Base-by-base conservation (phyloP, 2,329 filamentous ascomycete species). In the Cladorrhinum sp. region DNA sequence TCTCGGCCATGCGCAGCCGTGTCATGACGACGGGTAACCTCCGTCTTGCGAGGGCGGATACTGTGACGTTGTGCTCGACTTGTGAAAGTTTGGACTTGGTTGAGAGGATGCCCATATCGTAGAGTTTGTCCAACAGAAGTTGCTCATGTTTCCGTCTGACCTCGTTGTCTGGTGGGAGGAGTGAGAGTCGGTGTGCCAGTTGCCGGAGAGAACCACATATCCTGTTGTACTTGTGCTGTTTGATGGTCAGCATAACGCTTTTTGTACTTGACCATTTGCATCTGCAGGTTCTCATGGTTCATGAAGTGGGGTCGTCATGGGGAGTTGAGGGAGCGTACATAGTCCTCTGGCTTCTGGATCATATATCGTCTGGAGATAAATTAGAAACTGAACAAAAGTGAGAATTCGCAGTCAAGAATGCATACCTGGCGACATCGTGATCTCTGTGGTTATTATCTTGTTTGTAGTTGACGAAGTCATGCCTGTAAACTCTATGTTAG, bases 391-490 rank as follows among this genome's bases (percentile, higher is more conserved):
- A 1, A 14, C n/a, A 42, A 30, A 8, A 12, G 36, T 6, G 4
- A 33, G 24, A 46, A 26, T 14, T 30, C 7, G 20, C 5, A 16
- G 1, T 1, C 20, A 3, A 9, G 20, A 16, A 90, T 84, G 16
- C 56, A 36, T 58, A 67, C 66, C 66, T 65, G 62, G 65, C 63
- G 28, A 98, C 86, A 64, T 79, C 77, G 64, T 91, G 94, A 50
- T 70, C 91, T 74, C 94, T 89, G 79, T 99, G 95, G 69, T 86
- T 83, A 72, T 89, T 85, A 79, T 98, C 93, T 72, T 87, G 87
- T 77, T 95, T 95, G 82, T 94, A 96, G 72, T 89, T 95, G 74
- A 93, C 88, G 78, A 99, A 96, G 79, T 99, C 93, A 76, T 67
- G 65, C 66, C 68, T 85, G 73, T 94, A 94, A 70, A 98, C 39